Evolutionary conservation across 305 asterid species (phyloP).

Genomic region (Fraxinus platypoda): DNA sequence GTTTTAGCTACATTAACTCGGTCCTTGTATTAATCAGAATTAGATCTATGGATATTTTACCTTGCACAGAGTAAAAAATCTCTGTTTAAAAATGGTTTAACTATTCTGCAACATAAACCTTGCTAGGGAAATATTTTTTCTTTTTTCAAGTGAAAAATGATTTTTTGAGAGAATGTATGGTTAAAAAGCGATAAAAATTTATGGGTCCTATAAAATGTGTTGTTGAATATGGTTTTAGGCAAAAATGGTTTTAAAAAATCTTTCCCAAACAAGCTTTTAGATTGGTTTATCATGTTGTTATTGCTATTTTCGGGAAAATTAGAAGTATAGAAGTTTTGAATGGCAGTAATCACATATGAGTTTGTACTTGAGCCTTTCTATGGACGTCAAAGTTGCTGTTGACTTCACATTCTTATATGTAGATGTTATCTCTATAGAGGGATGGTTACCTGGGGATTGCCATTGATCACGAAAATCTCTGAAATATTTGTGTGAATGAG

Average conservation of each 20-base stretch:
- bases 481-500: not conserved
- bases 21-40: not conserved
- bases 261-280: not conserved
- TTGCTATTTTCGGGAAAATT: not conserved
- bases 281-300: not conserved
- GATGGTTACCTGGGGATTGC: not conserved
- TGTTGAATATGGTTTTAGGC: not conserved
- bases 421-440: not conserved
- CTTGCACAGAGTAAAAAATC: not conserved
- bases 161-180: not conserved
- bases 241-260: not conserved
- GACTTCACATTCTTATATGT: not conserved
- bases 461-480: not conserved
- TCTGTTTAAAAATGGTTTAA: not conserved
- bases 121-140: not conserved
- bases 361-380: not conserved
- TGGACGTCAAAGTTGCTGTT: not conserved
- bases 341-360: not conserved
- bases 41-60: not conserved
- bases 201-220: not conserved
- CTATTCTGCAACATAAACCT: not conserved
- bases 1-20: not conserved
- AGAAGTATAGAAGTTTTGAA: not conserved
- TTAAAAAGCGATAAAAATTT: not conserved
- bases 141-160: not conserved